Conservation (phyloP, 164 flowering plant species). For the Vitis rotundifolia region DNA sequence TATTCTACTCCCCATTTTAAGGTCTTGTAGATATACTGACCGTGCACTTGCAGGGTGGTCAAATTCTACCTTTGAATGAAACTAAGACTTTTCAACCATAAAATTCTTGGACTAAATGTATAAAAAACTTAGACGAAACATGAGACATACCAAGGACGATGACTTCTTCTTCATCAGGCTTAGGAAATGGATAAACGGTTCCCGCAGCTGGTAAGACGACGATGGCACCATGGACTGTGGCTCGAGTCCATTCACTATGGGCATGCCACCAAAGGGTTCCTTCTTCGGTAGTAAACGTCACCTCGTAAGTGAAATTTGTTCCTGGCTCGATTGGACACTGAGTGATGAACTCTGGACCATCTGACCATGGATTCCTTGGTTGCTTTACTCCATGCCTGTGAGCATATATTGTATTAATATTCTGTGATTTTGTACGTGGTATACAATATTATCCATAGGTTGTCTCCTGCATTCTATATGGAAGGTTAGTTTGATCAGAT, state of each 20-base stretch:
- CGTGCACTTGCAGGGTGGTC: too few species aligned
- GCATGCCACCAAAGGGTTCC: conserved; percentile 31
- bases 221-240: conserved; percentile 24
- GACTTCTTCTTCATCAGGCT: conserved; percentile 6
- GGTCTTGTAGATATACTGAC: too few species aligned
- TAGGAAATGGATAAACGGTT: conserved; percentile 10
- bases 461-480: too few species aligned
- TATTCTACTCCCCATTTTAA: too few species aligned
- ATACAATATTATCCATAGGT: too few species aligned
- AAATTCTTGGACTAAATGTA: neutral
- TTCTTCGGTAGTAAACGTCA: conserved; percentile 8
- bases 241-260: conserved; percentile 16
- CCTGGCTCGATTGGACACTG: conserved; percentile 19
- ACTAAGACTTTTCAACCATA: neutral
- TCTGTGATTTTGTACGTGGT: too few species aligned
- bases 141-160: conserved; percentile 9
- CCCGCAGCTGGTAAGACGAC: conserved; percentile 6
- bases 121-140: too few species aligned
- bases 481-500: too few species aligned
- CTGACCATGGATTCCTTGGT: conserved; percentile 13
- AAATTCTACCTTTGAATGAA: neutral
- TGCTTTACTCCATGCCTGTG: conserved; percentile 22
- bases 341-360: conserved; percentile 22
- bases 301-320: conserved; percentile 5
- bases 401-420: too few species aligned